A percentile compares a stretch with the other conserved stretches of the same genome.
Evolutionary conservation across 2,329 filamentous ascomycete genomes (phyloP).

Genomic region (Zymoseptoria passerinii): DNA sequence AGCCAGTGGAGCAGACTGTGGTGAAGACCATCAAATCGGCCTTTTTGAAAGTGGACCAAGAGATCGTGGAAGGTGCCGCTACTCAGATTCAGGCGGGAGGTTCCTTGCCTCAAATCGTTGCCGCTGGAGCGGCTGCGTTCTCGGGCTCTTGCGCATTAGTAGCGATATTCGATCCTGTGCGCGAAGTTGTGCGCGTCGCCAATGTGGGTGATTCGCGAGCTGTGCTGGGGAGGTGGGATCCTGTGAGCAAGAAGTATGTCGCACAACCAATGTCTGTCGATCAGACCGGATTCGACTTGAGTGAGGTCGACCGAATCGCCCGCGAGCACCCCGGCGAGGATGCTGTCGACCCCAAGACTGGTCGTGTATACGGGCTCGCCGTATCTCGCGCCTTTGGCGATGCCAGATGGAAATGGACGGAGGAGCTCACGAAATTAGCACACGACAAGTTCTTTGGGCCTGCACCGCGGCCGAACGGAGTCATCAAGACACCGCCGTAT

Average conservation of each 20-base stretch:
- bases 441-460: slow-evolving; percentile 45
- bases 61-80: slow-evolving; percentile 24
- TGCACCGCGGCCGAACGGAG: slow-evolving; percentile 35
- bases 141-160: slow-evolving; percentile 58
- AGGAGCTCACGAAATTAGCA: slow-evolving; percentile 40
- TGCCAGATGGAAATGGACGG: slow-evolving; percentile 58
- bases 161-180: slow-evolving; percentile 50
- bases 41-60: slow-evolving; percentile 34
- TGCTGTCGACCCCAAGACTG: slow-evolving; percentile 44
- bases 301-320: slow-evolving; percentile 49
- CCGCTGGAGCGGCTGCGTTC: slow-evolving; percentile 32
- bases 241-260: slow-evolving; percentile 40
- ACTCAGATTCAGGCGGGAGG: slow-evolving; percentile 12
- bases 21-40: slow-evolving; percentile 32
- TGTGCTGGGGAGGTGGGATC: slow-evolving; percentile 49
- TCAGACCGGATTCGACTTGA: slow-evolving; percentile 56
- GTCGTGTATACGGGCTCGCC: slow-evolving; percentile 53
- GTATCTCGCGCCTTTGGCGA: slow-evolving; percentile 63
- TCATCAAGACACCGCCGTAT: slow-evolving; percentile 52
- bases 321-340: slow-evolving; percentile 59
- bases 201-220: slow-evolving; percentile 61
- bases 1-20: slow-evolving; percentile 23
- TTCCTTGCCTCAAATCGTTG: slow-evolving; percentile 13
- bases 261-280: slow-evolving; percentile 52
- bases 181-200: slow-evolving; percentile 51